A percentile compares a stretch with the other conserved stretches of the same genome.
Evolutionary conservation across 129 eudicot genomes (phyloP).

Genomic region (Chrysanthemum lavandulifolium): DNA sequence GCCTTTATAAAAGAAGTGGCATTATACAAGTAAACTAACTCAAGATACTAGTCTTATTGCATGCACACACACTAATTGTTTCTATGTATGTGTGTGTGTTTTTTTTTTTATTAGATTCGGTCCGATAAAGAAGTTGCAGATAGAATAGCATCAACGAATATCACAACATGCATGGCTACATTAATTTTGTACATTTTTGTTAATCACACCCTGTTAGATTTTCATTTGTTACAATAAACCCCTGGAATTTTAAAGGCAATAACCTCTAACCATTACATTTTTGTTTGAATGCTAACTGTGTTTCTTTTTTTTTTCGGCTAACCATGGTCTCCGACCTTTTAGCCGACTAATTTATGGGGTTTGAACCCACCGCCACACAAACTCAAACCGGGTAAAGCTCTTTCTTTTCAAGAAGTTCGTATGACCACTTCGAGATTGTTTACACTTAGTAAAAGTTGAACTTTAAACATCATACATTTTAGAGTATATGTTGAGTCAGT

Average conservation of each 20-base stretch:
- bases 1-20: constrained; percentile 33
- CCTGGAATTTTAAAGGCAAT: no score
- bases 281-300: background rate
- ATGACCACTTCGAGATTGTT: no score
- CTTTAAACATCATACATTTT: no score
- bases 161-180: constrained; percentile 44
- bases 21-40: constrained; percentile 15
- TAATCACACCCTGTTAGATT: background rate
- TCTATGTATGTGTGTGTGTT: background rate
- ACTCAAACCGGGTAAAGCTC: no score
- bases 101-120: constrained; percentile 44
- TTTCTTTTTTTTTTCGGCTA: no score
- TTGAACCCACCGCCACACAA: no score
- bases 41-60: constrained; percentile 15
- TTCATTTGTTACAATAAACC: no score
- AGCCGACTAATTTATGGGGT: no score
- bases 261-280: background rate
- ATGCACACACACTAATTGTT: background rate
- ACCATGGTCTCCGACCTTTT: no score
- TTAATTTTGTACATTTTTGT: constrained; percentile 13
- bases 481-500: no score
- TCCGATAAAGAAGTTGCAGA: constrained; percentile 48
- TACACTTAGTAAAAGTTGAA: no score
- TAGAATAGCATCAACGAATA: constrained; percentile 39
- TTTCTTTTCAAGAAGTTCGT: no score